phyloP scores from a whole-genome alignment of 169 alveolate genomes.

The Plasmodium cynomolgi region DNA sequence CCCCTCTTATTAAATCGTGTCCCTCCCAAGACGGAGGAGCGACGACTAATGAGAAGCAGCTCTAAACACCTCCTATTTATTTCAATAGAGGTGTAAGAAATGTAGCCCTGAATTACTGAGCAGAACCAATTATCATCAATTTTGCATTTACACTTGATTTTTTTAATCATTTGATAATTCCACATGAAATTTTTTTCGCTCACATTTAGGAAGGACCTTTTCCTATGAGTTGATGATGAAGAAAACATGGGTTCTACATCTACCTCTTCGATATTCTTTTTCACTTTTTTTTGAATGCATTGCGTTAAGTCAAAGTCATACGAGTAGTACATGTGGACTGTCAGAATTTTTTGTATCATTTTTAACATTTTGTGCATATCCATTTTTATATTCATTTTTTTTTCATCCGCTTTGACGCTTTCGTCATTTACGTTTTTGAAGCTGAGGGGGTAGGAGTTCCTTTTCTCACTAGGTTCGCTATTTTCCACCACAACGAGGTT shows the following conservation, averaged over 20 bases:
- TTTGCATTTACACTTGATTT: conserved; percentile 42
- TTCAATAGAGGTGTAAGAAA: conserved; percentile 76
- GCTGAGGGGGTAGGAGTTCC: conserved; percentile 5
- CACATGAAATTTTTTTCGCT: conserved; percentile 63
- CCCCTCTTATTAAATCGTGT: conserved; percentile 96
- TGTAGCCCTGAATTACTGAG: conserved; percentile 84
- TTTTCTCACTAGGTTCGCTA: conserved; percentile 4
- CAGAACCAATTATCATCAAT: conserved; percentile 74
- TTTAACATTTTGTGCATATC: conserved; percentile 56
- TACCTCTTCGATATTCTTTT: conserved; percentile 42
- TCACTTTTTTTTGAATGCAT: conserved; percentile 49
- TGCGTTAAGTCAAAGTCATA: conserved; percentile 72
- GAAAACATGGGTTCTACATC: conserved; percentile 34
- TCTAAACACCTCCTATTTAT: conserved; percentile 77
- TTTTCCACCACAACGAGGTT: not conserved
- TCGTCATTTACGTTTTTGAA: conserved; percentile 36
- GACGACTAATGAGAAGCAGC: conserved; percentile 90
- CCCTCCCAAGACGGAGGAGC: conserved; percentile 95
- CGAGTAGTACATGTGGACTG: conserved; percentile 64
- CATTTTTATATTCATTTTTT: conserved; percentile 43
- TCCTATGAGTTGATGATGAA: not conserved
- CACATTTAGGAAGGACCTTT: conserved; percentile 22
- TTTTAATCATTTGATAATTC: conserved; percentile 73
- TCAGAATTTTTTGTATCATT: conserved; percentile 42
- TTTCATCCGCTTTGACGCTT: conserved; percentile 15